Base-by-base conservation (phyloP, 202 grass and related monocot species). In the Elaeis oleifera region DNA sequence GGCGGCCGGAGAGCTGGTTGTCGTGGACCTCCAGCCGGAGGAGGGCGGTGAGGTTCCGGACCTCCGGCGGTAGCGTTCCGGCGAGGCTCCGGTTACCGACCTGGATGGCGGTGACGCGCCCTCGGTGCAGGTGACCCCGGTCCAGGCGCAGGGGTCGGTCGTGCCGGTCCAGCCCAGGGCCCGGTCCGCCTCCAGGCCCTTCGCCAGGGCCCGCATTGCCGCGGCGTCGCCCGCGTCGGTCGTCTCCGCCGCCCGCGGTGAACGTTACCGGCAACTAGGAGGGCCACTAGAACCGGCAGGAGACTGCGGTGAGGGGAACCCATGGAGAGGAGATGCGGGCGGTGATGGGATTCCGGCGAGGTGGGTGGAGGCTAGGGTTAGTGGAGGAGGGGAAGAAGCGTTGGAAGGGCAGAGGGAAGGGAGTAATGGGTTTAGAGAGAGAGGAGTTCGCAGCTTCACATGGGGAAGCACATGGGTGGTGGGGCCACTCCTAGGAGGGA, bases 401-500 rank as follows among this genome's bases (percentile, higher is more conserved):
- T 3, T 14, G 9, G 36, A 44, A 44, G 36, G 36, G 9, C 24
- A 80, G 50, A 39, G 44, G 51, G 5, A 48, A 65, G 32, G 19
- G 54, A 70, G 55, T 68, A 58, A 69, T 32, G 21, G 16, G 26
- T 32, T 16, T 26, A 78, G 58, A 51, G 44, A 22, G 27, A 16
- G 6, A 32, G 3, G 27, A 32, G 21, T 36, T 36, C 61, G 23
- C 63, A 54, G 65, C 36, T 13, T 44, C 36, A 44, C 36, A 64
- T 70, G 63, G 63, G 76, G 78, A 61, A 69, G 74, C 89, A 95
- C 84, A 94, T 92, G 72, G 32, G 76, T 55, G 56, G 84, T 70
- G 6, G 78, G 36, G 36, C 36, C 36, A 2, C 2, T 44, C 9
- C 11, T 13, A 9, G 36, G 36, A 13, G 36, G 36, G 36, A 44